phyloP scores from a whole-genome alignment of 164 flowering plant genomes.

The Sextonia rubra region DNA sequence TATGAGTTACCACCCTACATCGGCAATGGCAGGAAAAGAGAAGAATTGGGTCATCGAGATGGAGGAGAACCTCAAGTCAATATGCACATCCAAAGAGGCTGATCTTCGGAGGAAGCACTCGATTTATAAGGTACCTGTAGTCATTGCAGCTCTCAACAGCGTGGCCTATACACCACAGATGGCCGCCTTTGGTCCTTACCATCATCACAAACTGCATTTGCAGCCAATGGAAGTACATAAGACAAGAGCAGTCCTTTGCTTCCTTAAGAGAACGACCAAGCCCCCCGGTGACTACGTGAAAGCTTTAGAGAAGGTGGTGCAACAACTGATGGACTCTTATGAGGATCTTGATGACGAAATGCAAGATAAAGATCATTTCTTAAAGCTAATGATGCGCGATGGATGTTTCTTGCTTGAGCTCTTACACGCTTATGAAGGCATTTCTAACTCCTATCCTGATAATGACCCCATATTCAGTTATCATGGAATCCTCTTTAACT shows the following conservation, averaged over 20 bases:
- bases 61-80: background rate
- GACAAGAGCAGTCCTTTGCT: slow-evolving; percentile 7
- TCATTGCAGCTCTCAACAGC: background rate
- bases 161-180: slow-evolving; percentile 8
- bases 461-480: slow-evolving; percentile 13
- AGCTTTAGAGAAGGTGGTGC: background rate
- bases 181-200: slow-evolving; percentile 19
- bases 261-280: background rate
- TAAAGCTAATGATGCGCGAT: slow-evolving; percentile 13
- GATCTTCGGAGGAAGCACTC: slow-evolving; percentile 6
- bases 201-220: slow-evolving; percentile 7
- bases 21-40: background rate
- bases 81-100: background rate
- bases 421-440: background rate
- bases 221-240: slow-evolving; percentile 17
- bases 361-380: slow-evolving; percentile 2
- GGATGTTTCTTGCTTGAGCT: slow-evolving; percentile 17
- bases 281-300: background rate
- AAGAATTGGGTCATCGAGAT: too few species aligned
- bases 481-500: background rate
- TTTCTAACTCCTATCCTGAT: background rate
- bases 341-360: background rate
- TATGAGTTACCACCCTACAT: background rate
- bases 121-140: slow-evolving; percentile 12
- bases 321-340: slow-evolving; percentile 4